Evolutionary conservation across 495 filamentous ascomycete species (phyloP), one percentile per base, ranked within the genome.

Genomic region (Hyaloscypha bicolor): DNA sequence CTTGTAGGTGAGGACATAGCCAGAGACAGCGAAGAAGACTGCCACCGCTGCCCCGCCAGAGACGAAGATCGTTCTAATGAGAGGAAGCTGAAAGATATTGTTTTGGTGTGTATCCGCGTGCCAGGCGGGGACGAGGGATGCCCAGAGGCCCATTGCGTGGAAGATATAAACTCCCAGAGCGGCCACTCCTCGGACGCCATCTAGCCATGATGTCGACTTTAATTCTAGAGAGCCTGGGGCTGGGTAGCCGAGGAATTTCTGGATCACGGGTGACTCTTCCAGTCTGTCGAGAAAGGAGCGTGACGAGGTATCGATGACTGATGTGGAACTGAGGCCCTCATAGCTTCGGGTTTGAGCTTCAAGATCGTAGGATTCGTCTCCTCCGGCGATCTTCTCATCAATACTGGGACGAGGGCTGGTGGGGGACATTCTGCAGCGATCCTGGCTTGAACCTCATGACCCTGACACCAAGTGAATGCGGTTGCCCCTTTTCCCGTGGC

Each of bases 51-150:
- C 21, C 9, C 63, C 63, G 0, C 63, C 63, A 29, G 63, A 57
- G 32, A 65, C 85, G 71, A 84, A 57, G 55, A 65, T 32, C 33
- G 63, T 65, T 48, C 63, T 52, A 9, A 66, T 56, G 60, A 66
- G 16, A 5, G 63, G 63, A 30, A 65, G n/a, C 21, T 65, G 63
- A 32, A 65, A 31, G 8, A 65, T 58, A 29, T 32, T 31, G 32
- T 57, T 65, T 57, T 65, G 63, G 53, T 56, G 6, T 57, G 32
- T 11, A 52, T 65, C 63, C 45, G 63, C 25, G 31, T 65, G 63
- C 63, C 63, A 65, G 19, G 53, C 63, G 9, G 63, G 14, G 32
- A 65, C 22, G 21, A 58, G 52, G n/a, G 63, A 37, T 25, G 63
- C 63, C 63, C 63, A 65, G 37, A 6, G 32, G 29, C 52, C 63